Percentiles rank a stretch among this genome's conserved stretches.
phyloP scores from a whole-genome alignment of 2,329 filamentous ascomycete genomes.

The Xylaria polymorpha region DNA sequence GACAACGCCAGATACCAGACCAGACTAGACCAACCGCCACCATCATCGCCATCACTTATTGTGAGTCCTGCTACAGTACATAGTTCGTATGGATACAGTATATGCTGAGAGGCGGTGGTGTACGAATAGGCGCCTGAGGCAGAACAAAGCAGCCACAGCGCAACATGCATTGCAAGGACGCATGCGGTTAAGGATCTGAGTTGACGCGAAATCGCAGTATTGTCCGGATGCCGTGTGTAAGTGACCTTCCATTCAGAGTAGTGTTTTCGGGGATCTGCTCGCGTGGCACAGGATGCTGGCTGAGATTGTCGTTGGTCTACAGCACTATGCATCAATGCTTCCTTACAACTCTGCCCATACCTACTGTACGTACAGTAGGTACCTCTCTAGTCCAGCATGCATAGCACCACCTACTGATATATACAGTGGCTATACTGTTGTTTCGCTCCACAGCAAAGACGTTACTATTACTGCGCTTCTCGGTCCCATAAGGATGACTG shows the following conservation, averaged over 20 bases:
- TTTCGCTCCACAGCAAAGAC: background rate
- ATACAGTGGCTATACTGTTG: background rate
- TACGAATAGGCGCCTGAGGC: conserved; percentile 7
- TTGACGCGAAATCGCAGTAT: conserved; percentile 2
- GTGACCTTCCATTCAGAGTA: conserved; percentile 26
- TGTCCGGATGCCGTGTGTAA: conserved; percentile 5
- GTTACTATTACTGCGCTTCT: too few relatives aligned
- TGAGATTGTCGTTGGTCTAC: background rate
- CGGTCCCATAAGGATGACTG: too few relatives aligned
- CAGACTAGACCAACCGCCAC: conserved; percentile 16
- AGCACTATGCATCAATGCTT: too few relatives aligned
- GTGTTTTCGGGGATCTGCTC: conserved; percentile 14
- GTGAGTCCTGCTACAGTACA: conserved; percentile 9
- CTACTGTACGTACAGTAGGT: background rate
- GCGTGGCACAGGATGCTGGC: conserved; percentile 8
- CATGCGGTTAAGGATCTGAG: conserved; percentile 19
- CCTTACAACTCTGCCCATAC: too few relatives aligned
- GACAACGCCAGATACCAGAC: background rate
- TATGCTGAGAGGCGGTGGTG: background rate
- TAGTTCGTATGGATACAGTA: conserved; percentile 9
- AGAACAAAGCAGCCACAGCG: conserved; percentile 22
- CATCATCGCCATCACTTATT: background rate
- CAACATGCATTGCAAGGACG: conserved; percentile 11
- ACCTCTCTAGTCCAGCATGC: too few relatives aligned
- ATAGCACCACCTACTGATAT: background rate